Evolutionary conservation across 345 rosid species (phyloP), one percentile per base, ranked within the genome.

Genomic region (Pugionium dolabratum): DNA sequence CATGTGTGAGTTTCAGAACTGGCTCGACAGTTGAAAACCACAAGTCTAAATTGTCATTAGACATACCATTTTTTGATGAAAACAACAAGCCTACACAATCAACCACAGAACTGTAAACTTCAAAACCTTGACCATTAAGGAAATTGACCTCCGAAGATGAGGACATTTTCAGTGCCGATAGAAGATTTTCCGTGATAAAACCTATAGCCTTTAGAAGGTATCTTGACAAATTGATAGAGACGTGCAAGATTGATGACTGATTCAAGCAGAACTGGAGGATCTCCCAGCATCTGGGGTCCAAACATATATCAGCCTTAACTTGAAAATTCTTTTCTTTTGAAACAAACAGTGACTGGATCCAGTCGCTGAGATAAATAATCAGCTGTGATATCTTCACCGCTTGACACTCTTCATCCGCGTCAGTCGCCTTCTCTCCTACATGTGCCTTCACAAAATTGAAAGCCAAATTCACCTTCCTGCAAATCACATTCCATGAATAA

Each of bases 391-490:
- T 53, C 56, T 82, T 79, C 70, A 90, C 96, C 28, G 74, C 82
- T 65, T 90, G 89, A 67, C 39, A 42, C 49, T 84, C 83, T 65
- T 75, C 87, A n/a, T 74, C 78, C 18, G 46, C 69, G 26, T 51
- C 78, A 72, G 46, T 60, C 18, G 48, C 73, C 27, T 43, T 69
- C 67, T 62, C 78, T 52, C 64, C 67, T 53, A 33, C 36, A 54
- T 33, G 8, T 10, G 27, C 26, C 58, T 74, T 59, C 28, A 88
- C 87, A 67, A 70, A 86, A 77, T 51, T 46, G 48, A 74, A 83
- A 64, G 84, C 89, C 33, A 86, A 40, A 51, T 81, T 95, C 67
- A 94, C 77, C 79, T 90, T 94, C 83, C 97, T 90, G 96, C 82
- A 83, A 51, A 66, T 51, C 64, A 64, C 2, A 64, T 27, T 25